phyloP scores from a whole-genome alignment of 108 stramenopile species.

The Aurantiochytrium sp. region DNA sequence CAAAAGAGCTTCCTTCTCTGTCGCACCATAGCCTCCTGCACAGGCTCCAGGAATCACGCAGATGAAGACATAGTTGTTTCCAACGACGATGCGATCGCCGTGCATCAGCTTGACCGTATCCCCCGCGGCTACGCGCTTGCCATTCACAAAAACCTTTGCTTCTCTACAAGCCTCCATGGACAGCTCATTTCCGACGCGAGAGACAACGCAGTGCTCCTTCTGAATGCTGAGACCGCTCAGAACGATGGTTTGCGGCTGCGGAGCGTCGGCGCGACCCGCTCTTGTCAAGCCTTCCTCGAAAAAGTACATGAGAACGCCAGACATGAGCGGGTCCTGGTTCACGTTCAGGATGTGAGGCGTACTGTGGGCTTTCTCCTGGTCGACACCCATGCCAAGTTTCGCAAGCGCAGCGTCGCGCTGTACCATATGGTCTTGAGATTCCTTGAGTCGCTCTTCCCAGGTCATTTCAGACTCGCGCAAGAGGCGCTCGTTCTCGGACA shows the following conservation, averaged over 20 bases:
- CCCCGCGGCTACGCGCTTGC: neutral
- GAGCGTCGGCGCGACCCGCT: slow-evolving; percentile 13
- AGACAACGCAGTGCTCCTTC: neutral
- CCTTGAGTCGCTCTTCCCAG: neutral
- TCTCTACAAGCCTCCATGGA: neutral
- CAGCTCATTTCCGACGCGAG: neutral
- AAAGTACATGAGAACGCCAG: slow-evolving; percentile 15
- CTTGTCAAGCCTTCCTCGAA: slow-evolving; percentile 10
- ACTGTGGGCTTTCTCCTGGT: neutral
- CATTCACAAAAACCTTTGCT: slow-evolving; percentile 26
- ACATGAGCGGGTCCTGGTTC: slow-evolving; percentile 27
- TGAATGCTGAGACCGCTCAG: slow-evolving; percentile 9
- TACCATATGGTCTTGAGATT: neutral
- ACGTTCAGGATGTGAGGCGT: slow-evolving; percentile 23
- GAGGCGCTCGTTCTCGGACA: neutral
- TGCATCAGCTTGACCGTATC: neutral
- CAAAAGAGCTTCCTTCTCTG: neutral
- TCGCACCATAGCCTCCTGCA: neutral
- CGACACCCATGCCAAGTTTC: neutral
- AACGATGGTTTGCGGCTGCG: neutral
- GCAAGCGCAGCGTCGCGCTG: neutral
- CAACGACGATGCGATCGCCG: slow-evolving; percentile 25
- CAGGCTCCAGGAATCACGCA: neutral
- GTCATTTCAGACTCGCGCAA: neutral
- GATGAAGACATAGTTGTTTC: slow-evolving; percentile 36